Base-by-base conservation (phyloP, 306 rosid species). In the Castanopsis chinensis region DNA sequence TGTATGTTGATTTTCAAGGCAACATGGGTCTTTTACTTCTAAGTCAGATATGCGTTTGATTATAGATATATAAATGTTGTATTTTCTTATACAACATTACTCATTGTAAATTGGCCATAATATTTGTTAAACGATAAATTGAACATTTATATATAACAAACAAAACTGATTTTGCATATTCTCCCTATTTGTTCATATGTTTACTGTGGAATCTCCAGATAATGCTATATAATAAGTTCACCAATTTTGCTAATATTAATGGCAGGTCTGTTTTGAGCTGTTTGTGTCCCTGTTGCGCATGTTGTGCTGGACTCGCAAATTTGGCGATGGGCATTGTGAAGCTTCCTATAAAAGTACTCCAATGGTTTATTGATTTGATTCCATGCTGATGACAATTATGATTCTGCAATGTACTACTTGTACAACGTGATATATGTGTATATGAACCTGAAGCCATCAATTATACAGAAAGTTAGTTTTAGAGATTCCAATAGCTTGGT, bases 221-320 rank as follows among this genome's bases (percentile, higher is more conserved):
- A 45, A 10, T 45, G 41, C 41, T 11, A 8, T 45, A 45, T 3
- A 45, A 45, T 45, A 45, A 8, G 52, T 45, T 45, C 52, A 45
- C 52, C 14, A 45, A 45, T 45, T 10, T 45, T 10, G 13, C 12
- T 11, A 32, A 17, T 20, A 27, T 37, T 6, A 10, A 74, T 55
- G 30, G 37, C 76, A 87, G 86, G 82, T 81, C 84, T 3, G 27
- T 69, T 57, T 76, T 87, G 82, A 84, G 86, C 71, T 87, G 84
- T 64, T 13, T 87, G 80, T 87, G 90, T 77, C 90, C 88, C 41
- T 81, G 86, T 75, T 84, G 82, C 32, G 3, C 73, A 19, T 87
- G 90, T 71, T 84, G 72, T 14, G 78, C 76, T 5, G 75, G 73
- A 13, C 37, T 87, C 17, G 74, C 82, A 41, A 75, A 84, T 64